Base-by-base conservation (phyloP, 225 moss, liverwort and hornwort genomes). In the Lunularia cruciata region DNA sequence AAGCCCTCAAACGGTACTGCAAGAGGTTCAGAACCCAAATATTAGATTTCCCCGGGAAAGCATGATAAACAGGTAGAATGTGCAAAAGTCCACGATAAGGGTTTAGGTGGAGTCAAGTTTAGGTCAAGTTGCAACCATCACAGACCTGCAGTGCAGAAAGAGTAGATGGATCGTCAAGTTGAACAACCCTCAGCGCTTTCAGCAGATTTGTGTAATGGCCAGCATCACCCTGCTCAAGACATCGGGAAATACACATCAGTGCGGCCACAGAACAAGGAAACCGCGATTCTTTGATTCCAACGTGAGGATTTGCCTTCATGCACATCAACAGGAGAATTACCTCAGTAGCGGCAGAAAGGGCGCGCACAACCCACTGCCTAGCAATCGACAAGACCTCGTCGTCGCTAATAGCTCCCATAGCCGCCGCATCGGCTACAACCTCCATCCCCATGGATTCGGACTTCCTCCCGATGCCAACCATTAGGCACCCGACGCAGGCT, bases 171-270 rank as follows among this genome's bases (percentile, higher is more conserved):
- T 90, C 80, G 38, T 93, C 89, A 43, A 89, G 51, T 1, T 68
- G 56, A 10, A 89, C 85, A 38, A 86, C 85, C 34, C 85, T 81
- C 25, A 98, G 57, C 65, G 86, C 83, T n/a, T 72, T 81, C 59
- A 91, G 69, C 35, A 93, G 73, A 66, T 87, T 91, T 10, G n/a
- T 70, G 61, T 91, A 98, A 0, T 84, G 80, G 0, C 84, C 78
- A 35, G 78, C 80, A 42, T 98, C 89, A n/a, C 71, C 85, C 69
- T 83, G 76, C 75, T 68, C 36, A 5, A 38, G 23, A 20, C 5
- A 40, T 13, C 13, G 40, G n/a, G 13, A 5, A 5, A 40, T 13
- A 42, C 42, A 52, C 16, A 52, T 52, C 2, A n/a, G 19, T 15
- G 52, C 52, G 23, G 11, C 4, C 43, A 7, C 43, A 43, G 12